Percentiles rank a stretch among this genome's conserved stretches.
Conservation (phyloP, 805 yeast genomes). For the Yarrowia osloensis region DNA sequence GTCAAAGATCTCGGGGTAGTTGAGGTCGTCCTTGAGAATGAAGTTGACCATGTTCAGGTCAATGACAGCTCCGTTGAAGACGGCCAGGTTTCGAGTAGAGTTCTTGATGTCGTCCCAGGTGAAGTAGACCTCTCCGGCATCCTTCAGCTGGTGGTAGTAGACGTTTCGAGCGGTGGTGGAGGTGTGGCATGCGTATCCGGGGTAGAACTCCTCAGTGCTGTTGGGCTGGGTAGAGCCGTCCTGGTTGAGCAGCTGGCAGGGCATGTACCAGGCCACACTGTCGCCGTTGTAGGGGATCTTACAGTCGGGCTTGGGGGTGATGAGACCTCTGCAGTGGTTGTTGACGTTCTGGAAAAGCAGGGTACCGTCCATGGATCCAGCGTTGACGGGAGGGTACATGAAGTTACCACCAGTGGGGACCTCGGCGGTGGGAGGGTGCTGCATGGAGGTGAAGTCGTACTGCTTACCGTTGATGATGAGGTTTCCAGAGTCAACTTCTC, state of each 20-base stretch:
- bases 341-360: slow-evolving; percentile 89
- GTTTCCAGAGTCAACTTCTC: slow-evolving; percentile 60
- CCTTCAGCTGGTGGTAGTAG: slow-evolving; percentile 53
- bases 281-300: slow-evolving; percentile 67
- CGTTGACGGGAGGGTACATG: slow-evolving; percentile 80
- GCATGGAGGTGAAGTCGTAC: slow-evolving; percentile 65
- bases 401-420: slow-evolving; percentile 65
- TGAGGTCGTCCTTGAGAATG: slow-evolving; percentile 67
- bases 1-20: slow-evolving; percentile 73
- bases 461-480: slow-evolving; percentile 82
- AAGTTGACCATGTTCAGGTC: slow-evolving; percentile 77
- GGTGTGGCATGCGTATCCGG: slow-evolving; percentile 93
- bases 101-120: slow-evolving; percentile 85
- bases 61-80: slow-evolving; percentile 84
- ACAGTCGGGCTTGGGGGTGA: slow-evolving; percentile 65
- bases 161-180: slow-evolving; percentile 65
- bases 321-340: slow-evolving; percentile 76
- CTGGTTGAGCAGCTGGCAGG: slow-evolving; percentile 70
- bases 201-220: slow-evolving; percentile 61
- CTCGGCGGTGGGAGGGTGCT: slow-evolving; percentile 83
- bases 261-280: slow-evolving; percentile 92
- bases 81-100: slow-evolving; percentile 73
- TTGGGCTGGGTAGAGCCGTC: slow-evolving; percentile 75
- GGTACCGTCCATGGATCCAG: slow-evolving; percentile 85
- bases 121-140: slow-evolving; percentile 63